These are phyloP conservation scores for Aspergillus homomorphus DNA, from an alignment of 495 filamentous ascomycete species.

Conservation along the genomic window DNA sequence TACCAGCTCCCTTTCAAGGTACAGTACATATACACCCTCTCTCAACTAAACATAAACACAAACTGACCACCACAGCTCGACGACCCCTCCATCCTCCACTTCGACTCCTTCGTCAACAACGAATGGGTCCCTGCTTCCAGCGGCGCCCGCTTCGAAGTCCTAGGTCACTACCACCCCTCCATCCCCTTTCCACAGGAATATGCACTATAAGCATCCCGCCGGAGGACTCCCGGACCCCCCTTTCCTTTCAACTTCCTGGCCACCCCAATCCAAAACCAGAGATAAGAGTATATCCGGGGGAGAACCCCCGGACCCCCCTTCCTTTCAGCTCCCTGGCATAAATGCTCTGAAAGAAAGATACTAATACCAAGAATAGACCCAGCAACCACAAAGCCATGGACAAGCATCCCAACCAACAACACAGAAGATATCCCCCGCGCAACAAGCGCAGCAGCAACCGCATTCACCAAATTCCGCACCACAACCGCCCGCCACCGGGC, in stretches of 20 bases:
- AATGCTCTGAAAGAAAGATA: too few relatives aligned
- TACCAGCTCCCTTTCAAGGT: conserved; percentile 44
- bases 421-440: conserved; percentile 60
- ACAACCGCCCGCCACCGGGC: conserved; percentile 59
- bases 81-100: conserved; percentile 56
- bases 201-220: conserved; percentile 8
- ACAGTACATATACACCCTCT: too few relatives aligned
- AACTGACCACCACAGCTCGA: conserved; percentile 43
- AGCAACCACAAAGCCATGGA: conserved; percentile 61
- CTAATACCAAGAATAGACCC: too few relatives aligned
- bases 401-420: conserved; percentile 58
- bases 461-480: conserved; percentile 61
- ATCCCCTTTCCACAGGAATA: too few relatives aligned
- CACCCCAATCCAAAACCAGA: too few relatives aligned
- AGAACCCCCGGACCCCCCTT: conserved; percentile 1
- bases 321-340: too few relatives aligned
- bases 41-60: too few relatives aligned
- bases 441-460: conserved; percentile 54
- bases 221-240: too few relatives aligned
- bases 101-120: conserved; percentile 58
- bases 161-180: conserved; percentile 39
- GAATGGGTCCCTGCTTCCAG: conserved; percentile 62
- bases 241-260: too few relatives aligned
- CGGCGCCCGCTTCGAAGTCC: conserved; percentile 63
- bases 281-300: too few relatives aligned